A percentile compares a stretch with the other conserved stretches of the same genome.
Evolutionary conservation across 2,329 filamentous ascomycete genomes (phyloP).

Genomic region (Fusarium miscanthi): DNA sequence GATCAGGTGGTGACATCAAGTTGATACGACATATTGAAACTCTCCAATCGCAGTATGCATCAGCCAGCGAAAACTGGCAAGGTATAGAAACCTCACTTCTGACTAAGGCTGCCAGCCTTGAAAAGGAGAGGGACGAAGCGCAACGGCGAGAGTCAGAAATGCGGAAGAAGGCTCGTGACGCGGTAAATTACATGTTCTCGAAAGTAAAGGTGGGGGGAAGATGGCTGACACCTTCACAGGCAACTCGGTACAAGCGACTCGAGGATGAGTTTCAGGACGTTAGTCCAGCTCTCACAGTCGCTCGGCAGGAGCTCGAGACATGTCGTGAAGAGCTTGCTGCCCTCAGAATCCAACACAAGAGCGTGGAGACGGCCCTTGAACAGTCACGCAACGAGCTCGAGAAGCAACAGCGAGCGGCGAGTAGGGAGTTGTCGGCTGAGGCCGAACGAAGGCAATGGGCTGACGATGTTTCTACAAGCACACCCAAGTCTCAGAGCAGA

Average conservation of each 20-base stretch:
- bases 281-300: constrained; percentile 70
- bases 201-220: not conserved
- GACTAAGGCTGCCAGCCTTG: constrained; percentile 78
- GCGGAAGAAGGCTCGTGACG: constrained; percentile 88
- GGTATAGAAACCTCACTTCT: constrained; percentile 90
- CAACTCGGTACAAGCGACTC: constrained; percentile 70
- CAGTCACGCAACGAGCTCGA: constrained; percentile 64
- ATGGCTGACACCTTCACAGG: constrained; percentile 57
- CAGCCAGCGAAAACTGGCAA: constrained; percentile 97
- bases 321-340: constrained; percentile 69
- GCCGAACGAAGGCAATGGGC: constrained; percentile 62
- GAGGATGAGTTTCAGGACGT: constrained; percentile 86
- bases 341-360: constrained; percentile 72
- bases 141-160: constrained; percentile 85
- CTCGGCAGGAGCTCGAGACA: constrained; percentile 71
- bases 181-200: constrained; percentile 65
- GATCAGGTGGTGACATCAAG: constrained; percentile 85
- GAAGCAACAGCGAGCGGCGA: constrained; percentile 55
- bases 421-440: constrained; percentile 51
- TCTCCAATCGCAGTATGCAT: constrained; percentile 91
- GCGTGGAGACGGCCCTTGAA: constrained; percentile 72
- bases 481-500: constrained; percentile 60
- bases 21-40: constrained; percentile 94
- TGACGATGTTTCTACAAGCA: constrained; percentile 59
- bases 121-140: constrained; percentile 92